Evolutionary conservation across 108 stramenopile species (phyloP).

Genomic region (Cyclotella kingstonii): DNA sequence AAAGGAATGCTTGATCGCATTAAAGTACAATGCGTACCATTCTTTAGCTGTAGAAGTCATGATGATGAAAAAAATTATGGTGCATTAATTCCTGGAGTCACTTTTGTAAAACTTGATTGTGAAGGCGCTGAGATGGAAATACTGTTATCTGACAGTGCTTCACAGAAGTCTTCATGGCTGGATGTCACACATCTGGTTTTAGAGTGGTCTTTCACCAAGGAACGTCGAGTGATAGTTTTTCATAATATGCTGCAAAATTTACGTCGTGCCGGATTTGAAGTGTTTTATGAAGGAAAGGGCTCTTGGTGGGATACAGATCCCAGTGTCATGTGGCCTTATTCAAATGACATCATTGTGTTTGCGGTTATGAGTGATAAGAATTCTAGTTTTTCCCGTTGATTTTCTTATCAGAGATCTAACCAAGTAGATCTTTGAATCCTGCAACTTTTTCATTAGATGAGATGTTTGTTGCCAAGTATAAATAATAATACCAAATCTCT

Average conservation of each 20-base stretch:
- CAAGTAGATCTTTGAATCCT: too few species aligned
- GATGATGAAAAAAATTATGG: not conserved
- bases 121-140: constrained; percentile 63
- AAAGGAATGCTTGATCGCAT: constrained; percentile 32
- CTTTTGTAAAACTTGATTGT: constrained; percentile 57
- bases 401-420: not conserved
- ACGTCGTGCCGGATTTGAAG: constrained; percentile 44
- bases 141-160: constrained; percentile 38
- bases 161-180: constrained; percentile 29
- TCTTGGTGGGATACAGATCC: constrained; percentile 57
- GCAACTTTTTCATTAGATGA: too few species aligned
- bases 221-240: constrained; percentile 45
- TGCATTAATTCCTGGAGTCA: constrained; percentile 43
- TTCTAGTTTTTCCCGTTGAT: too few species aligned
- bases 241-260: constrained; percentile 45
- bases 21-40: constrained; percentile 38
- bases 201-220: constrained; percentile 65
- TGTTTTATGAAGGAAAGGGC: constrained; percentile 49
- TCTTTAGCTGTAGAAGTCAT: constrained; percentile 23
- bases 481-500: too few species aligned
- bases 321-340: constrained; percentile 51
- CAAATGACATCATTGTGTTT: constrained; percentile 52
- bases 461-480: too few species aligned
- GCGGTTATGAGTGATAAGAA: constrained; percentile 23
- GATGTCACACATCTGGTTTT: constrained; percentile 54